Evolutionary conservation across 208 protist species (phyloP).

Genomic region (Crithidia sp.): DNA sequence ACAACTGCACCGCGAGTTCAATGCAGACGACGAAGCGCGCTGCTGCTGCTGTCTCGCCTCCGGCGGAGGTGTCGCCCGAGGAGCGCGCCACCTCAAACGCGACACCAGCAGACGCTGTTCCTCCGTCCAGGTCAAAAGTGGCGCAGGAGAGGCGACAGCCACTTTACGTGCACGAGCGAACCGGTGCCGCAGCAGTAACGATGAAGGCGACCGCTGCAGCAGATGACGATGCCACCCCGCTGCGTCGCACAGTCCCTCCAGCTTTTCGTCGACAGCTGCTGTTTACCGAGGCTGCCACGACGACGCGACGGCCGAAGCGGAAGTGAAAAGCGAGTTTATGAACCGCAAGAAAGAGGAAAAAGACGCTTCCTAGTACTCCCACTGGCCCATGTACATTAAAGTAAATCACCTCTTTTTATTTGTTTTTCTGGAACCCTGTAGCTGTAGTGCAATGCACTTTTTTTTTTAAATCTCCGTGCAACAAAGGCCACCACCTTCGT

Average conservation of each 20-base stretch:
- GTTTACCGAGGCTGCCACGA: conserved; percentile 24
- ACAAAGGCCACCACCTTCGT: no score
- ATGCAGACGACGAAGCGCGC: no score
- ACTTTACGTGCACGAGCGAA: not conserved
- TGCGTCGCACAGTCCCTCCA: conserved; percentile 23
- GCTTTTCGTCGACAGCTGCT: conserved; percentile 38
- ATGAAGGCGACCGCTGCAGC: not conserved
- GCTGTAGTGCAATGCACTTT: not conserved
- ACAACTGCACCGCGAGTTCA: no score
- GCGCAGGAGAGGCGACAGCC: not conserved
- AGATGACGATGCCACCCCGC: not conserved
- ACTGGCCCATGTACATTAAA: conserved; percentile 8
- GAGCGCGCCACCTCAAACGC: no score
- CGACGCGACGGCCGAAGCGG: conserved; percentile 48
- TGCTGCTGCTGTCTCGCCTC: no score
- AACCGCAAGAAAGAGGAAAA: not conserved
- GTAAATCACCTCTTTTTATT: not conserved
- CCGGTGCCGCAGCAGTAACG: not conserved
- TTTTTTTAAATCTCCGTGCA: not conserved
- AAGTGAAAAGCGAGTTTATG: conserved; percentile 21
- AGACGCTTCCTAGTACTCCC: not conserved
- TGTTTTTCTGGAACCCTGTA: not conserved
- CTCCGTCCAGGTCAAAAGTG: no score
- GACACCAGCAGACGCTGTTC: no score
- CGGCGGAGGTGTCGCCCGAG: no score